These are phyloP conservation scores for Exophiala bonariae DNA, from an alignment of 2,329 filamentous ascomycete species.

Conservation along the genomic window DNA sequence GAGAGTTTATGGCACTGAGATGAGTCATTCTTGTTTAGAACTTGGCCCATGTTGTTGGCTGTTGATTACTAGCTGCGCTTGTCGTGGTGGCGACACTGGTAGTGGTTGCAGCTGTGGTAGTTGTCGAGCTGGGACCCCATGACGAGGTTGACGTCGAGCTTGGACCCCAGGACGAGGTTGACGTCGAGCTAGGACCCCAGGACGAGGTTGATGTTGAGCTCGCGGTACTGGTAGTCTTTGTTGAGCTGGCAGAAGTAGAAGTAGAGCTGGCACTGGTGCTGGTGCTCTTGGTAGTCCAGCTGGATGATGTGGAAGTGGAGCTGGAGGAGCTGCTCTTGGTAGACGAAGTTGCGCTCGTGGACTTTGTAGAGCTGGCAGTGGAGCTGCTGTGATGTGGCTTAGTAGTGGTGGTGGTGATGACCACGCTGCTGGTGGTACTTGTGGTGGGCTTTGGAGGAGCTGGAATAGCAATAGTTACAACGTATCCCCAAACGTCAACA, in stretches of 20 bases:
- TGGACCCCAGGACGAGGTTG: neutral
- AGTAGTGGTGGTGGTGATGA: constrained; percentile 26
- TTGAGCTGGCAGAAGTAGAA: constrained; percentile 9
- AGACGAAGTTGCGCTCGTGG: constrained; percentile 2
- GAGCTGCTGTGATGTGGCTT: neutral
- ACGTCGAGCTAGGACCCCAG: neutral
- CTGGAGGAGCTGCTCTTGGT: constrained; percentile 5
- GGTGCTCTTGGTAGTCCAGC: constrained; percentile 1
- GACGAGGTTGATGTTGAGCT: constrained; percentile 3
- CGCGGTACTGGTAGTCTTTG: constrained; percentile 9
- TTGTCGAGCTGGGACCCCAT: neutral
- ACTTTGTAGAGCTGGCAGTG: constrained; percentile 1
- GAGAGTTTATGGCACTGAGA: too few species aligned
- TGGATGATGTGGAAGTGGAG: constrained; percentile 5
- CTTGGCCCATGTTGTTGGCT: neutral
- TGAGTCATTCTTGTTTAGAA: too few species aligned
- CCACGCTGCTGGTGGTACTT: constrained; percentile 6
- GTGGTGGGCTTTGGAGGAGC: constrained; percentile 9
- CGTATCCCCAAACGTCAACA: constrained; percentile 27
- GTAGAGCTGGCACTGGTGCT: constrained; percentile 3
- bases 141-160: neutral
- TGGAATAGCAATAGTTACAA: constrained; percentile 30
- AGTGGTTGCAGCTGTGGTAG: constrained; percentile 4
- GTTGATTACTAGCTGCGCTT: neutral
- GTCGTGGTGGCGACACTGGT: neutral